Evolutionary conservation across 2,329 filamentous ascomycete genomes (phyloP).

Genomic region (Sporothrix humicola): DNA sequence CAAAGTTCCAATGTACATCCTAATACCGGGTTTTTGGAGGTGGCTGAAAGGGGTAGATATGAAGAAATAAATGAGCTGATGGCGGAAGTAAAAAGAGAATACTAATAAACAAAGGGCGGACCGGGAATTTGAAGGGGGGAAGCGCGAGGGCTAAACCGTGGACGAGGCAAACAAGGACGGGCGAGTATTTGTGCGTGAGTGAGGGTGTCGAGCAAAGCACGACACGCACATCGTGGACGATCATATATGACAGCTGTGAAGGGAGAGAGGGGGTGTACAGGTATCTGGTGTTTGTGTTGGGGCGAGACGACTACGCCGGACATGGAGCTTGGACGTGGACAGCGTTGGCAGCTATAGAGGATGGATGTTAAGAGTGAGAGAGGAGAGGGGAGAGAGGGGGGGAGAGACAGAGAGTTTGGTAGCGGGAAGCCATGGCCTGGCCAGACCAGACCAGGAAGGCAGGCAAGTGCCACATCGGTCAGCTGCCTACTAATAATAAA

Average conservation of each 20-base stretch:
- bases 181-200: not conserved
- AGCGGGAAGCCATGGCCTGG: not conserved
- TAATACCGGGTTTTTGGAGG: conserved; percentile 18
- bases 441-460: conserved; percentile 4
- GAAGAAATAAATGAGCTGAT: conserved; percentile 16
- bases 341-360: not conserved
- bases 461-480: not conserved
- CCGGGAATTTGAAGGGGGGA: not conserved
- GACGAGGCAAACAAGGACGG: not conserved
- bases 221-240: not conserved
- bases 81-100: not conserved
- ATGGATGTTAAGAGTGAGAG: conserved; percentile 6
- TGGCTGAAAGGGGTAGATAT: not conserved
- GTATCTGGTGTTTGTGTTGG: not conserved
- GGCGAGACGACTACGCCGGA: not conserved
- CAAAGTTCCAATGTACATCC: not conserved
- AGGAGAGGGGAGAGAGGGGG: conserved; percentile 1
- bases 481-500: not conserved
- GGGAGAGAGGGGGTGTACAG: not conserved
- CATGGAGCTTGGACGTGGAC: not conserved
- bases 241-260: not conserved
- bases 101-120: not conserved
- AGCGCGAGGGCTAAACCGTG: not conserved
- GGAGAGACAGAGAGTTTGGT: not conserved
- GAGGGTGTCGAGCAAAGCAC: conserved; percentile 16